phyloP scores from a whole-genome alignment of 495 filamentous ascomycete species.

The Talaromyces wortmannii region DNA sequence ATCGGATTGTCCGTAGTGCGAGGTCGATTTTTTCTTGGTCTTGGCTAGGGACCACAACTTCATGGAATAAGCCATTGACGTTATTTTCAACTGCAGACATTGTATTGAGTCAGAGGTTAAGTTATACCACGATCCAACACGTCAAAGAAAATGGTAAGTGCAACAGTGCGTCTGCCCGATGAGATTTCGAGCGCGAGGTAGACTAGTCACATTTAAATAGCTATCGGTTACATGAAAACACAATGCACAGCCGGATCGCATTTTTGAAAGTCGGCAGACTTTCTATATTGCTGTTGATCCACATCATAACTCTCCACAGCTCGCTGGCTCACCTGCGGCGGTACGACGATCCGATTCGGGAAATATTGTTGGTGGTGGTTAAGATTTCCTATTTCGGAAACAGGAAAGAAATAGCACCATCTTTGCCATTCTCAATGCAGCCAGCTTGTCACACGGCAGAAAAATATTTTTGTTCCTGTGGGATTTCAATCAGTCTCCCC shows the following conservation, averaged over 20 bases:
- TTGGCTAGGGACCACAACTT: slow-evolving; percentile 19
- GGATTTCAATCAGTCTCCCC: neutral
- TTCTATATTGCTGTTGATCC: too few relatives aligned
- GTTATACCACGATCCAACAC: too few relatives aligned
- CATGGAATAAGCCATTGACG: slow-evolving; percentile 13
- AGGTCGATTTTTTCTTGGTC: slow-evolving; percentile 25
- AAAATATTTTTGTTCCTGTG: neutral
- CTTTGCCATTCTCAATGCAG: neutral
- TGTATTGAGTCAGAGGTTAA: too few relatives aligned
- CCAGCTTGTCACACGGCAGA: neutral
- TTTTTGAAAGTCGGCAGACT: too few relatives aligned
- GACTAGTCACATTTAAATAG: too few relatives aligned
- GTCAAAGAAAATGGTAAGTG: too few relatives aligned
- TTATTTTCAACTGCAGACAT: neutral
- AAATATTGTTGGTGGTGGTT: slow-evolving; percentile 6
- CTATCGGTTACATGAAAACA: too few relatives aligned
- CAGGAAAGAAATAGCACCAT: neutral
- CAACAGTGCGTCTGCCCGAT: too few relatives aligned
- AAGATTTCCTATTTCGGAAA: slow-evolving; percentile 7
- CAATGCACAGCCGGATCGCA: too few relatives aligned
- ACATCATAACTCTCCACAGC: neutral
- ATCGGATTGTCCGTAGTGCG: slow-evolving; percentile 44
- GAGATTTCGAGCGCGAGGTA: too few relatives aligned
- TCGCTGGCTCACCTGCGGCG: slow-evolving; percentile 2
- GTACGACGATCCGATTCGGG: neutral